phyloP scores from a whole-genome alignment of 805 yeast species.

The Metschnikowia matae region DNA sequence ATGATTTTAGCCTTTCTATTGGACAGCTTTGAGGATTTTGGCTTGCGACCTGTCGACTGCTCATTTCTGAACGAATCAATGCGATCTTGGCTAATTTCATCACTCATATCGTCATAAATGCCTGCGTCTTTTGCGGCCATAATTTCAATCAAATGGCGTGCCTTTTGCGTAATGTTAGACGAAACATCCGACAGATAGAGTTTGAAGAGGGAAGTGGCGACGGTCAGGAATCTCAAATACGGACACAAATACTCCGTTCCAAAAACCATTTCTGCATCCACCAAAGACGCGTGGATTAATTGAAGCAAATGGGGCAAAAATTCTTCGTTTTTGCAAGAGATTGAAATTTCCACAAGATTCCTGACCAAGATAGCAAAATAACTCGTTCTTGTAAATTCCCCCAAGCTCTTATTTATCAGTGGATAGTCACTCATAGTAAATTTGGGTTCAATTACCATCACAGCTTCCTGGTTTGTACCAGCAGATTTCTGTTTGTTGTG shows the following conservation, averaged over 20 bases:
- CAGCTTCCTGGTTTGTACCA: conserved; percentile 35
- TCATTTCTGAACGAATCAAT: conserved; percentile 42
- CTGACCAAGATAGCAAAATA: conserved; percentile 54
- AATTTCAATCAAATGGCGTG: conserved; percentile 39
- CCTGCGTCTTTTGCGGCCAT: conserved; percentile 47
- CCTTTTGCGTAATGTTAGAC: conserved; percentile 42
- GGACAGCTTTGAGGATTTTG: conserved; percentile 49
- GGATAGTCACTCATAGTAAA: conserved; percentile 27
- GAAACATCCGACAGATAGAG: conserved; percentile 46
- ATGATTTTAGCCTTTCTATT: conserved; percentile 57
- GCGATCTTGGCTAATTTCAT: conserved; percentile 55
- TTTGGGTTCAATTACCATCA: conserved; percentile 42
- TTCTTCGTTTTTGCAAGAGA: conserved; percentile 48
- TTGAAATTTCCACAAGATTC: conserved; percentile 52
- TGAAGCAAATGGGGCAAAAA: conserved; percentile 61
- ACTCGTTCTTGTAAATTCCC: conserved; percentile 47
- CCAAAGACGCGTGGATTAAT: conserved; percentile 59
- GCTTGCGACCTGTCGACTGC: conserved; percentile 34
- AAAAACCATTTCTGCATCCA: conserved; percentile 43
- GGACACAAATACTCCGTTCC: conserved; percentile 41
- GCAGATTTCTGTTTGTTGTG: conserved; percentile 25
- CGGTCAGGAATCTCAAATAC: conserved; percentile 49
- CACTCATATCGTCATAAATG: conserved; percentile 48
- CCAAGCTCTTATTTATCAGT: conserved; percentile 39
- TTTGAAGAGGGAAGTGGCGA: conserved; percentile 35